Evolutionary conservation across 2,329 filamentous ascomycete species (phyloP).

Genomic region (Diplocarpon mali): DNA sequence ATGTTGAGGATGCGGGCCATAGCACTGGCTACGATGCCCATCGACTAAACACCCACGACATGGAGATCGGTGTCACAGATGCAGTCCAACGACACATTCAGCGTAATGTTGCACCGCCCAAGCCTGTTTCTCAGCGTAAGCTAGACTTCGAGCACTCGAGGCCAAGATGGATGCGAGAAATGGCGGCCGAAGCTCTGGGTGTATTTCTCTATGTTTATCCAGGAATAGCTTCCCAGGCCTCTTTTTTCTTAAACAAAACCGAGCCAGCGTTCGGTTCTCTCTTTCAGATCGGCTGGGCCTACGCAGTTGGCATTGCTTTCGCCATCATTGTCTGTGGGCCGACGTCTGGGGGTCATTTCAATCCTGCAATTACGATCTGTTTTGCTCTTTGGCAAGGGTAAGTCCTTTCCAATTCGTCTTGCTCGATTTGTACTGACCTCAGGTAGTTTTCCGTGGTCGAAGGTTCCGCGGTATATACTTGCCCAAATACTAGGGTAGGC

Average conservation of each 20-base stretch:
- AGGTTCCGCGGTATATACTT: conserved; percentile 45
- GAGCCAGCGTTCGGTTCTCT: conserved; percentile 37
- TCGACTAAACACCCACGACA: conserved; percentile 19
- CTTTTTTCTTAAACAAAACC: conserved; percentile 37
- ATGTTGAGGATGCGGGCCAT: conserved; percentile 14
- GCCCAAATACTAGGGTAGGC: conserved; percentile 29
- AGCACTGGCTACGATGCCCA: conserved; percentile 15
- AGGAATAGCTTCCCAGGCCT: conserved; percentile 41
- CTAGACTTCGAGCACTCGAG: conserved; percentile 43
- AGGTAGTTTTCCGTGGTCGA: conserved; percentile 41
- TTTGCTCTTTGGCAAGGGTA: conserved; percentile 40
- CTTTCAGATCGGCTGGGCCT: conserved; percentile 45
- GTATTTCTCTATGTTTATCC: conserved; percentile 46
- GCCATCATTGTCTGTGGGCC: conserved; percentile 46
- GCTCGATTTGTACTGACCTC: background rate
- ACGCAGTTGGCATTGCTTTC: conserved; percentile 45
- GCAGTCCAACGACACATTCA: conserved; percentile 39
- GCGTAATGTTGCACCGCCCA: conserved; percentile 37
- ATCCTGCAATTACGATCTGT: conserved; percentile 38
- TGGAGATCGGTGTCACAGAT: conserved; percentile 43
- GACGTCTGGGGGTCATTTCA: conserved; percentile 44
- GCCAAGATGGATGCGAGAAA: conserved; percentile 43
- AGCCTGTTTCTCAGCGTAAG: conserved; percentile 41
- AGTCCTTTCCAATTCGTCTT: background rate
- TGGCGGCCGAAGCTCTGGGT: conserved; percentile 43